Evolutionary conservation across 768 basidiomycete species (phyloP).

Genomic region (Termitomyces sp.): DNA sequence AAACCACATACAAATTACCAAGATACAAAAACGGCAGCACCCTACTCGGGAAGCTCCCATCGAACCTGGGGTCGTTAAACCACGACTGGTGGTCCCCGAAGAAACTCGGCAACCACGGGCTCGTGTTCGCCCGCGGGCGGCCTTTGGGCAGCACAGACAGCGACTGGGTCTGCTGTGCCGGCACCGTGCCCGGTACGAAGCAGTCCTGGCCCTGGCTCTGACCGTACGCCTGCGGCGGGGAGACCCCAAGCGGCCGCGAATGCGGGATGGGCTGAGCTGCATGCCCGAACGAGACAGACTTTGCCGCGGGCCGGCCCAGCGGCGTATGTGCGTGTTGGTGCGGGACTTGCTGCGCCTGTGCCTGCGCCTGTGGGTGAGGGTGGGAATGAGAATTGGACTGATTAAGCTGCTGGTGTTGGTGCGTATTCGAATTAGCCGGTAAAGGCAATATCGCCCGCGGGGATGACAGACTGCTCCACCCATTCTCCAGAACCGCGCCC

Average conservation of each 20-base stretch:
- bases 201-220: too few relatives aligned
- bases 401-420: conserved; percentile 11
- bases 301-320: conserved; percentile 39
- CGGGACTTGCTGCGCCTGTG: neutral
- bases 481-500: conserved; percentile 4
- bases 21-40: conserved; percentile 91
- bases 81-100: conserved; percentile 80
- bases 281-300: conserved; percentile 44
- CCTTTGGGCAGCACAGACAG: conserved; percentile 20
- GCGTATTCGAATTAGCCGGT: neutral
- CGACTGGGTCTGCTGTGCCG: neutral
- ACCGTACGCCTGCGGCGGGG: conserved; percentile 10
- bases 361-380: neutral
- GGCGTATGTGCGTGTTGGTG: neutral
- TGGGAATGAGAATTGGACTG: too few relatives aligned
- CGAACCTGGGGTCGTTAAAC: conserved; percentile 92
- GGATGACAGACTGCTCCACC: conserved; percentile 2
- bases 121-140: conserved; percentile 68
- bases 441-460: neutral
- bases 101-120: conserved; percentile 56
- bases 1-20: conserved; percentile 78
- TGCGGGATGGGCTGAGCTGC: neutral
- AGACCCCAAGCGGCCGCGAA: conserved; percentile 21
- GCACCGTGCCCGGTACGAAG: conserved; percentile 1
- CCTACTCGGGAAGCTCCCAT: conserved; percentile 92